Evolutionary conservation across 2,329 filamentous ascomycete genomes (phyloP), one percentile per base, ranked within the genome.

Genomic region (Botrytis paeoniae): DNA sequence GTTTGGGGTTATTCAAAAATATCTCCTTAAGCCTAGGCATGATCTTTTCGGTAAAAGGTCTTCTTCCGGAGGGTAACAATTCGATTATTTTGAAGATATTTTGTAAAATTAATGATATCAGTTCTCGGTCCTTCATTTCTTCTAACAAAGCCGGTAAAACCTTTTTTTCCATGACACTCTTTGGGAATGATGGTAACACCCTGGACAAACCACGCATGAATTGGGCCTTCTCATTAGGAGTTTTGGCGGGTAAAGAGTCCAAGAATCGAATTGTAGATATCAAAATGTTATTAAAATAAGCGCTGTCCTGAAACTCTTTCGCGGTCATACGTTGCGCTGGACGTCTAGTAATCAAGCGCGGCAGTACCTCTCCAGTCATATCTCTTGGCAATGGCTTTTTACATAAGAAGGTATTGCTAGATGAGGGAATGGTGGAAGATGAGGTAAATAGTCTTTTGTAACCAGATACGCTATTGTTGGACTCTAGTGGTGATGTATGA

Each of bases 251-350:
- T 74, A 99, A 89, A 0, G 91, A 89, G 78, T 99, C 96, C 39
- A 99, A 85, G 80, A 99, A 99, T 20, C 96, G 93, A 75, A 99
- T 97, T 0, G 96, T 98, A 0, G 95, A 97, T 35, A 99, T 94
- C 7, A 99, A 86, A 63, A 98, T 93, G 79, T 98, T 99, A 83
- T 99, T 94, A 81, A 99, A 99, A 81, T 97, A 99, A 77, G 93
- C 91, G 79, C 94, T 97, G 81, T 98, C 90, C 80, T 99, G 96
- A 78, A 99, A 98, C 78, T 97, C 95, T 71, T 89, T 90, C 7
- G 95, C 94, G 39, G 91, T 94, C 84, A 98, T 88, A 62, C 96
- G 89, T 80, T 97, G 93, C 4, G 94, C 94, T 4, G 96, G 94
- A 72, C 94, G 87, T 75, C 96, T 88, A 0, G 95, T 96, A 73